These are phyloP conservation scores for Didymellaceae sp. DNA, from an alignment of 2,329 filamentous ascomycete species.

Conservation along the genomic window DNA sequence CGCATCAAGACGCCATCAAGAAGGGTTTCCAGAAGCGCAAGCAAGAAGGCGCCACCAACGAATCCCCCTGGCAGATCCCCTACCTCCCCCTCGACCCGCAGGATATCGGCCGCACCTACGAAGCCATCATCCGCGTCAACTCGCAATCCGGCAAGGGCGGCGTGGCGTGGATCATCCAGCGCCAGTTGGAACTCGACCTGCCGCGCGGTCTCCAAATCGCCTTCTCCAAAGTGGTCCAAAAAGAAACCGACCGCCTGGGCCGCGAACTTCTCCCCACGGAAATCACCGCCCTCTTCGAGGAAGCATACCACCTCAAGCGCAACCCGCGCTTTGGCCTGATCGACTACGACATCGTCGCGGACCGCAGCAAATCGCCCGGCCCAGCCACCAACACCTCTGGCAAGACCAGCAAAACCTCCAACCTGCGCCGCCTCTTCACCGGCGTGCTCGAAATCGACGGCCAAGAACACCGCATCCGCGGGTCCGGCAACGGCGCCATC, in stretches of 20 bases:
- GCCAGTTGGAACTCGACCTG: slow-evolving; percentile 87
- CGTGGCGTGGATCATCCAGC: slow-evolving; percentile 90
- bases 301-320: slow-evolving; percentile 81
- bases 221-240: slow-evolving; percentile 87
- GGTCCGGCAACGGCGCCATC: slow-evolving; percentile 87
- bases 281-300: slow-evolving; percentile 86
- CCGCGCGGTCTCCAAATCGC: slow-evolving; percentile 91
- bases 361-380: slow-evolving; percentile 77
- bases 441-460: slow-evolving; percentile 86
- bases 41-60: slow-evolving; percentile 61
- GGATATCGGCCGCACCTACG: slow-evolving; percentile 96
- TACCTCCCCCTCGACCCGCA: slow-evolving; percentile 92
- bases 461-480: slow-evolving; percentile 76
- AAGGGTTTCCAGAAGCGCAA: slow-evolving; percentile 80
- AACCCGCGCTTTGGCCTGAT: slow-evolving; percentile 86
- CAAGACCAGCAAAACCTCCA: slow-evolving; percentile 77
- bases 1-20: slow-evolving; percentile 95
- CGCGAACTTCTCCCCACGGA: slow-evolving; percentile 84
- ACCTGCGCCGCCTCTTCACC: slow-evolving; percentile 81
- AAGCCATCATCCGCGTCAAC: slow-evolving; percentile 97
- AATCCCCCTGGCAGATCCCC: slow-evolving; percentile 81
- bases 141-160: slow-evolving; percentile 95
- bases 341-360: slow-evolving; percentile 89
- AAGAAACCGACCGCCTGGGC: slow-evolving; percentile 76
- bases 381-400: slow-evolving; percentile 70